phyloP scores from a whole-genome alignment of 1,284 basidiomycete genomes.

The Irpex sp. region DNA sequence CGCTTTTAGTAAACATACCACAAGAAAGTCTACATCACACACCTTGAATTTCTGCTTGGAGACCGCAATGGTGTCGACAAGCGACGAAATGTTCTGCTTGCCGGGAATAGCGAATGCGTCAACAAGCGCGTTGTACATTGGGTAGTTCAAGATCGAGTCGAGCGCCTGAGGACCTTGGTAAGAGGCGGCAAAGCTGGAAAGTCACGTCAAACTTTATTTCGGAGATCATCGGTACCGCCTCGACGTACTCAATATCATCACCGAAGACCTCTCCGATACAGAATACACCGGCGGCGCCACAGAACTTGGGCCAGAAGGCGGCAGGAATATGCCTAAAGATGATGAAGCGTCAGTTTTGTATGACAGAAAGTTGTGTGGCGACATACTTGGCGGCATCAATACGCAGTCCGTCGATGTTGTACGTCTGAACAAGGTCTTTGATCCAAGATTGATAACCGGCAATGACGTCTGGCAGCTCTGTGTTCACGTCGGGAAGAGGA shows the following conservation, averaged over 20 bases:
- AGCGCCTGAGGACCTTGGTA: conserved; percentile 36
- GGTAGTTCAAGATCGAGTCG: conserved; percentile 51
- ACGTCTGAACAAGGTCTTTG: conserved; percentile 56
- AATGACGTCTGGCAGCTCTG: conserved; percentile 57
- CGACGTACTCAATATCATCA: conserved; percentile 47
- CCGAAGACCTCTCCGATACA: conserved; percentile 83
- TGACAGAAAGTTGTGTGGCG: not conserved
- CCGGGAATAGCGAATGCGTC: conserved; percentile 32
- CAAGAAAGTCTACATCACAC: not conserved
- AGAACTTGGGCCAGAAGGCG: conserved; percentile 72
- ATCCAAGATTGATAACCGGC: conserved; percentile 63
- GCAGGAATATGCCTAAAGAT: conserved; percentile 54
- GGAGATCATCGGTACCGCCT: not conserved
- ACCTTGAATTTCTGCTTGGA: conserved; percentile 33
- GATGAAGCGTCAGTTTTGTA: not conserved
- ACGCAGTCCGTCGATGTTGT: conserved; percentile 69
- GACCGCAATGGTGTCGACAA: conserved; percentile 27
- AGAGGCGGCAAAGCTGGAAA: conserved; percentile 20
- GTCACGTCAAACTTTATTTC: not conserved
- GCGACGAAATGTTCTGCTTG: conserved; percentile 30
- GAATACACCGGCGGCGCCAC: conserved; percentile 72
- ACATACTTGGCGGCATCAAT: conserved; percentile 71
- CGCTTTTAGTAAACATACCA: not conserved
- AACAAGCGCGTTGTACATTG: conserved; percentile 44
- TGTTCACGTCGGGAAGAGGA: conserved; percentile 73